phyloP scores from a whole-genome alignment of 805 yeast genomes.

The Wickerhamiella azyma region DNA sequence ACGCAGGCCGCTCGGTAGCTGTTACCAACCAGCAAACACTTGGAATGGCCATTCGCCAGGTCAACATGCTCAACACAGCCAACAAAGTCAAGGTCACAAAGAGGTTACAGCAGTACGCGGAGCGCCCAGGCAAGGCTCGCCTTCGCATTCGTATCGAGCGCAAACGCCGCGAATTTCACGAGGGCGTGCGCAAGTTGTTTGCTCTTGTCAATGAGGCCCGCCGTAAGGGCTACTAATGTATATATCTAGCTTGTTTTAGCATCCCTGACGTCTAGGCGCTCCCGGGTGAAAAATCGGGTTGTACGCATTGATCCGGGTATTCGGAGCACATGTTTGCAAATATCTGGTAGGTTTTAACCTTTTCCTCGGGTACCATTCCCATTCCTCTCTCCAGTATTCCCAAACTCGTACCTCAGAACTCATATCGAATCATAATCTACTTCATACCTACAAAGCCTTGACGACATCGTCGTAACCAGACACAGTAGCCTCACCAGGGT shows the following conservation, averaged over 20 bases:
- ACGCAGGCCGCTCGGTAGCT: slow-evolving; percentile 23
- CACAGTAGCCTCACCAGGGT: slow-evolving; percentile 44
- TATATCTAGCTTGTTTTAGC: neutral
- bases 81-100: slow-evolving; percentile 21
- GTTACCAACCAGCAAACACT: slow-evolving; percentile 19
- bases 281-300: no score
- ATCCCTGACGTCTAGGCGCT: no score
- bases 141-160: slow-evolving; percentile 22
- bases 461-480: slow-evolving; percentile 22
- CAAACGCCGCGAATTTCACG: slow-evolving; percentile 22
- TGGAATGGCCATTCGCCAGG: slow-evolving; percentile 17
- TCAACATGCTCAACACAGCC: slow-evolving; percentile 20
- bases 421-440: no score
- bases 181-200: slow-evolving; percentile 25
- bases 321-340: neutral
- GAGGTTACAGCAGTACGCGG: slow-evolving; percentile 22
- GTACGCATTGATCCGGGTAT: no score
- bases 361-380: no score
- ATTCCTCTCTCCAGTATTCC: no score
- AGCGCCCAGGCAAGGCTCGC: slow-evolving; percentile 25
- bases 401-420: no score
- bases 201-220: slow-evolving; percentile 24
- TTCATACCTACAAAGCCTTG: slow-evolving; percentile 14
- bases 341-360: no score
- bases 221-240: slow-evolving; percentile 11